Base-by-base conservation (phyloP, 805 yeast genomes). In the Candida argentea region DNA sequence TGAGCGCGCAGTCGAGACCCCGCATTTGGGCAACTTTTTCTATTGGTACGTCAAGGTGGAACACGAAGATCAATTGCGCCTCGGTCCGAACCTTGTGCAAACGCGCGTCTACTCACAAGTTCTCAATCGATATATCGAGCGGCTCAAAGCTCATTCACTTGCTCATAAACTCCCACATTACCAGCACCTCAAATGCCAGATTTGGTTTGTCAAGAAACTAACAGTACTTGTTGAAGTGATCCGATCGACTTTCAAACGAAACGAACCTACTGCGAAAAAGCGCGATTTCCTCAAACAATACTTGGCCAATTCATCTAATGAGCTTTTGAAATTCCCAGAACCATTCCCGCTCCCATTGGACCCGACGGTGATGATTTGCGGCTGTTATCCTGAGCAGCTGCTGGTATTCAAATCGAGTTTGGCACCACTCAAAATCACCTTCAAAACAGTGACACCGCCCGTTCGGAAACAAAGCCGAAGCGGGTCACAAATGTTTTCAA, bases 21-120 rank as follows among this genome's bases (percentile, higher is more conserved):
- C 70, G 13, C 60, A 69, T 12, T 58, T 93, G 22, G 91, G 94
- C 0, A 86, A 77, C 45, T 84, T 70, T 45, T 73, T 93, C 35
- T 87, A 84, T 50, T 91, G 98, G 97, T 84, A 79, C 46, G 68
- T 91, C 28, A 78, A 76, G 38, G 94, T 93, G 2, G 96, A 89
- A 44, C 70, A 79, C 17, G 84, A 79, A 42, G 95, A 83, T 32
- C 64, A 61, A 34, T 35, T 58, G 20, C 37, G 36, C 17, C 22
- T 24, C 38, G 37, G 31, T 30, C 31, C 7, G 30, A 41, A 36
- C 4, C 35, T 32, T 16, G 20, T 8, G 20, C 20, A 10, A 10
- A 35, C 36, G 6, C 38, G 39, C 14, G 57, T 61, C 12, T 61
- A 55, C 38, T 41, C 59, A 3, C 37, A 47, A 5, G 50, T 59